Evolutionary conservation across 2,329 filamentous ascomycete species (phyloP), one percentile per base, ranked within the genome.

Genomic region (Penicillium sp.): DNA sequence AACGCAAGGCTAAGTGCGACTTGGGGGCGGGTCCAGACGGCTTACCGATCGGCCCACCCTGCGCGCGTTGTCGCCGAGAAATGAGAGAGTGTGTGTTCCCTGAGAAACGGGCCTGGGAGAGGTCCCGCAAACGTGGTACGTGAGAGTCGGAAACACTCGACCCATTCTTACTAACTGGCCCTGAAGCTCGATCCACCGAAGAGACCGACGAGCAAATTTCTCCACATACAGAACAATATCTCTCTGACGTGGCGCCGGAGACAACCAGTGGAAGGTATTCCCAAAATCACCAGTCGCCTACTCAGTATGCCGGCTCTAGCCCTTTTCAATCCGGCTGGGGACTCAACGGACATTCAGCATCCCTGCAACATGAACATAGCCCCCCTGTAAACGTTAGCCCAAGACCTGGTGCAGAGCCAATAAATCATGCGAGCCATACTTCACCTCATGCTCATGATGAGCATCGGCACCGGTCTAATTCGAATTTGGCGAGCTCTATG

Each of bases 1-100:
- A 80, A 61, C 73, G 79, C 50, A 82, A 82, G 68, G 78, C 79
- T 49, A 81, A 79, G 67, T 82, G 80, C 59, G 79, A 81, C 37
- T 66, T 81, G 25, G 74, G 74, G 6, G 64, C 62, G 11, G 74
- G 73, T 4, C 60, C 75, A 53, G 74, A 73, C 55, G 77, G 78
- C 25, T 66, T 67, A 44, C 63, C 69, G 27, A 60, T 69, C 52
- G 71, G 71, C 11, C 72, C 72, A 42, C 72, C 79, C 29, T 82
- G 80, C 63, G 75, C 77, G 44, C 69, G 79, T 65, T 82, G 80
- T 65, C 74, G 76, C 54, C 73, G 80, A 48, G 79, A 81, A 60
- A 77, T 80, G 72, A 73, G 77, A 61, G 74, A 79, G 57, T 81
- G 79, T 61, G 67, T 80, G 3, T 81, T 81, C 55, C 73, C 71